Percentiles rank a stretch among this genome's conserved stretches.
Conservation (phyloP, 78 protist species). For the Chrysochromulina parva region DNA sequence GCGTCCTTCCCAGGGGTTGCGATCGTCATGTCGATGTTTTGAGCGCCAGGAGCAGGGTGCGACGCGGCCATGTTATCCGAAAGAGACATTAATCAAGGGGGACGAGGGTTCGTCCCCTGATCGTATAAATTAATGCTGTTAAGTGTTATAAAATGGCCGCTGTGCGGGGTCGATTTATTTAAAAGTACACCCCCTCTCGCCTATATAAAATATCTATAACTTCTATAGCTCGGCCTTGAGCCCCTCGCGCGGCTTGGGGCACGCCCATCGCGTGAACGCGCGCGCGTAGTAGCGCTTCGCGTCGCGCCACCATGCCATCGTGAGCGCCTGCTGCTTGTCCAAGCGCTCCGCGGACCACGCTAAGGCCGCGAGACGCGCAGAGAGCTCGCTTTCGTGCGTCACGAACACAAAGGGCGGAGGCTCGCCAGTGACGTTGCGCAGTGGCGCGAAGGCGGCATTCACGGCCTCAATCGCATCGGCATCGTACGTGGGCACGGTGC, state of each 20-base stretch:
- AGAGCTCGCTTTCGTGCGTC: background rate
- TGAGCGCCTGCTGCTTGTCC: background rate
- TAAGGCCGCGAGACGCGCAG: background rate
- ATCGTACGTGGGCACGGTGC: background rate
- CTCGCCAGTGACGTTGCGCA: background rate
- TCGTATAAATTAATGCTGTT: too few species aligned
- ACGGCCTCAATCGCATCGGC: background rate
- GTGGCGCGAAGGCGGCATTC: background rate
- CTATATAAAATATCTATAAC: too few species aligned
- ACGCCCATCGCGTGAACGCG: background rate
- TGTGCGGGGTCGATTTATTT: too few species aligned
- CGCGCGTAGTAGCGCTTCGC: background rate
- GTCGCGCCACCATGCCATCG: background rate
- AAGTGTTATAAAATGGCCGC: too few species aligned
- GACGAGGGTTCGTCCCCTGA: too few species aligned
- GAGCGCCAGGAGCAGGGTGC: too few species aligned
- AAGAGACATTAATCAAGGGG: too few species aligned
- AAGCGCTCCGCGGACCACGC: background rate
- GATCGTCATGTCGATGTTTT: too few species aligned
- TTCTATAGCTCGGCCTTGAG: too few species aligned
- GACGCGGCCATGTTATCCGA: too few species aligned
- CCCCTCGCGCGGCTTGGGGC: background rate
- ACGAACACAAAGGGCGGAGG: background rate
- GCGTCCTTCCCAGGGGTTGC: too few species aligned
- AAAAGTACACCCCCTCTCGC: too few species aligned